A percentile compares a stretch with the other conserved stretches of the same genome.
These are phyloP conservation scores for Excoecaria agallocha DNA, from an alignment of 345 rosid species.

Conservation along the genomic window DNA sequence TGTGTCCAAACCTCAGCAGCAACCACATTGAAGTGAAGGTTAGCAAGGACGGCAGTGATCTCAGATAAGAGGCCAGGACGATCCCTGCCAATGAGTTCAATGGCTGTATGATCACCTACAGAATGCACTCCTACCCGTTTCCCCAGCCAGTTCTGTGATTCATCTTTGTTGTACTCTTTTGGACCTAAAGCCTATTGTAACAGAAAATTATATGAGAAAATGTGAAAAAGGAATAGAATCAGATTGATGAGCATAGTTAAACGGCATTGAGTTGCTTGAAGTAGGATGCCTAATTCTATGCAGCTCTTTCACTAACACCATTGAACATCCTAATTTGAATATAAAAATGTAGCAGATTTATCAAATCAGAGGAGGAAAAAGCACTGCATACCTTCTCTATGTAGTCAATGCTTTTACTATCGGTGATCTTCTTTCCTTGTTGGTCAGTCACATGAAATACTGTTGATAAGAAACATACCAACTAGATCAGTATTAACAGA, in stretches of 20 bases:
- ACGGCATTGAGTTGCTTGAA: too few relatives aligned
- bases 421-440: conserved; percentile 79
- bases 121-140: conserved; percentile 79
- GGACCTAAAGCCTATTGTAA: conserved; percentile 74
- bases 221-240: background rate
- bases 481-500: background rate
- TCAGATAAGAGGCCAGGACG: conserved; percentile 91
- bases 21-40: conserved; percentile 70
- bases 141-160: conserved; percentile 55
- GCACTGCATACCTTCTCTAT: conserved; percentile 60
- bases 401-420: conserved; percentile 67
- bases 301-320: background rate
- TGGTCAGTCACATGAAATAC: conserved; percentile 87
- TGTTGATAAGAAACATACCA: conserved; percentile 23
- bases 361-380: background rate
- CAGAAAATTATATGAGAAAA: conserved; percentile 8
- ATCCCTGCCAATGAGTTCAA: conserved; percentile 82
- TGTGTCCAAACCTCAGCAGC: conserved; percentile 97
- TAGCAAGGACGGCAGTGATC: conserved; percentile 72
- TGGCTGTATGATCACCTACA: conserved; percentile 75
- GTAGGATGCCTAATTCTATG: too few relatives aligned
- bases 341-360: conserved; percentile 6
- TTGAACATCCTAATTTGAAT: background rate
- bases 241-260: background rate
- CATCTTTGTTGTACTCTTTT: conserved; percentile 45